Evolutionary conservation across 1,284 basidiomycete genomes (phyloP), one percentile per base, ranked within the genome.

Genomic region (Ceraceosorus bombacis): DNA sequence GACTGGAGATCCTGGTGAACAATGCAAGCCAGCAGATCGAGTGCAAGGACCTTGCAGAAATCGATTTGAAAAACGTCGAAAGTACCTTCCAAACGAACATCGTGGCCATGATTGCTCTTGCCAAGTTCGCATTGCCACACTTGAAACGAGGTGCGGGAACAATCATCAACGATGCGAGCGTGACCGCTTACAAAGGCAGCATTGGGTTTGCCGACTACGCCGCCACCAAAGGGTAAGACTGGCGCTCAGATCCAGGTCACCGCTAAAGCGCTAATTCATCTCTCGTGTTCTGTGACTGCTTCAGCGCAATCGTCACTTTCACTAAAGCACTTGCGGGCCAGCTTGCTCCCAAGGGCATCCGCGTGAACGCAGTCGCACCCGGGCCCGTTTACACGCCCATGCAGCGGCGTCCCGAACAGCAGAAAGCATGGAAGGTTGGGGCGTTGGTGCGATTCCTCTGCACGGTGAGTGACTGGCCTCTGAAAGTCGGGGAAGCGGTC

Each of bases 131-230:
- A 5, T 68, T 84, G 6, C 84, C 85, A 13, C 82, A 86, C 78
- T 80, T 86, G 78, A 82, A 83, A 66, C 81, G 83, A 43, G 85
- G 85, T 2, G 78, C 81, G 2, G 79, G 80, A 40, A 27, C 27
- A 27, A 86, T 86, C 73, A 84, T 86, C 79, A 85, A 85, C 76
- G 83, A 83, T 6, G 81, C 83, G 5, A 83, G 82, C 8, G 84
- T 87, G 38, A 84, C 83, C 0, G 83, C 84, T 3, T 85, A 84
- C 78, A 81, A 82, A 62, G 80, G 79, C 8, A 58, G 54, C 9
- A 58, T 59, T 0, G 68, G 60, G 53, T 80, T 80, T 80, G 78
- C 84, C 48, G 84, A 86, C 75, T 85, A 83, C 64, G 60, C 67
- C 27, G 67, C 73, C 9, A 72, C 85, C 5, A 86, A 87, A 75